Evolutionary conservation across 2,329 filamentous ascomycete genomes (phyloP), one percentile per base, ranked within the genome.

Genomic region (Colletotrichum musicola): DNA sequence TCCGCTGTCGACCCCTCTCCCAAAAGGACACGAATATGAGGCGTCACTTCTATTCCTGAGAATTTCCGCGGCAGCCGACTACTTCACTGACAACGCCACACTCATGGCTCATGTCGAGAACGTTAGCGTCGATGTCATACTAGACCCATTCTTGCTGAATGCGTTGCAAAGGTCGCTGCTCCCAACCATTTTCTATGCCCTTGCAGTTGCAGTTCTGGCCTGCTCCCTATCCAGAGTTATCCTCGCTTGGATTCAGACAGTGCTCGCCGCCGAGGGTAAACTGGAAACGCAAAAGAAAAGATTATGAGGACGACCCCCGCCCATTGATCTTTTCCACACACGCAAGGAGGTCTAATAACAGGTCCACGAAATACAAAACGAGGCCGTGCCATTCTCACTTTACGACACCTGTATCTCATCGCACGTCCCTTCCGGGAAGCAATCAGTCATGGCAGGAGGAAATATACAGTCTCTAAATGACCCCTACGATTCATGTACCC

Each of bases 111-210:
- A 85, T 70, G 92, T 93, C 14, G 90, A 91, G 2, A 88, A 90
- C 0, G 94, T 98, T 4, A 83, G 89, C 61, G 92, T 92, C 59
- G 95, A 99, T 74, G 80, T 90, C 78, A 92, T 98, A 74, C 88
- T 99, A 25, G 96, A 98, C 78, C 94, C 94, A 0, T 98, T 91
- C 76, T 69, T 97, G 47, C 81, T 91, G 75, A 96, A 97, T 81
- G 76, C 94, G 16, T 85, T 98, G 60, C 96, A 96, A 13, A 85
- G 84, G 59, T 97, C 94, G 4, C 83, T 98, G 16, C 75, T 92
- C 22, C 90, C 93, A 20, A 95, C 92, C 1, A 88, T 88, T 13
- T 82, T 81, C 42, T 97, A 94, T 79, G 85, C 97, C 62, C 74
- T 85, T 4, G 72, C 87, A 3, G 85, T 97, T 62, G 88, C 89